Conservation (phyloP, 1,284 basidiomycete species). For the Mycena sp. region DNA sequence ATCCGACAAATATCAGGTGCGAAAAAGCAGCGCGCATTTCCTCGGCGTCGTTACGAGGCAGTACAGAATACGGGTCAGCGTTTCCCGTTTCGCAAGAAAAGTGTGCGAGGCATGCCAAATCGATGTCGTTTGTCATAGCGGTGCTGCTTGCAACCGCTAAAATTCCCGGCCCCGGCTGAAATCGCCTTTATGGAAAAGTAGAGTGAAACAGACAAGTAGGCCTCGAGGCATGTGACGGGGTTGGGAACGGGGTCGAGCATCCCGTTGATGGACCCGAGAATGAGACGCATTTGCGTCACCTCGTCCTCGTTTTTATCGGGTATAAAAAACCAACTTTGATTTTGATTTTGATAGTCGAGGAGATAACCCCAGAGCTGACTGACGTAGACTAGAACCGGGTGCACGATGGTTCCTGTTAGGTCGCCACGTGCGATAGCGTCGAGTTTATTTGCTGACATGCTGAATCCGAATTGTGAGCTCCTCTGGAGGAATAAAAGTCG, state of each 20-base stretch:
- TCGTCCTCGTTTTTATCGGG: constrained; percentile 18
- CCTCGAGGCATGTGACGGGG: constrained; percentile 7
- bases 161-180: constrained; percentile 21
- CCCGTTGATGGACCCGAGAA: constrained; percentile 22
- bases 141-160: constrained; percentile 8
- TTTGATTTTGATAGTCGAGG: constrained; percentile 18
- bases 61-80: constrained; percentile 14
- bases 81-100: not conserved
- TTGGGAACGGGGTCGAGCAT: constrained; percentile 21
- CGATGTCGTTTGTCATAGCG: constrained; percentile 18
- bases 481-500: constrained; percentile 17
- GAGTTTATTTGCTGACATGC: constrained; percentile 13
- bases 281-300: constrained; percentile 25
- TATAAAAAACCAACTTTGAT: constrained; percentile 16
- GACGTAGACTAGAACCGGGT: constrained; percentile 26
- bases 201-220: constrained; percentile 16
- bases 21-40: constrained; percentile 21
- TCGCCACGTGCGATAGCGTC: constrained; percentile 18
- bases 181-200: constrained; percentile 28
- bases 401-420: constrained; percentile 17
- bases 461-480: constrained; percentile 17
- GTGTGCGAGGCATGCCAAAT: constrained; percentile 15
- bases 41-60: constrained; percentile 16
- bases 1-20: constrained; percentile 14
- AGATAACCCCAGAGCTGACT: constrained; percentile 27